Evolutionary conservation across 352 stramenopile genomes (phyloP), one percentile per base, ranked within the genome.

Genomic region (Globisporangium ultimum): DNA sequence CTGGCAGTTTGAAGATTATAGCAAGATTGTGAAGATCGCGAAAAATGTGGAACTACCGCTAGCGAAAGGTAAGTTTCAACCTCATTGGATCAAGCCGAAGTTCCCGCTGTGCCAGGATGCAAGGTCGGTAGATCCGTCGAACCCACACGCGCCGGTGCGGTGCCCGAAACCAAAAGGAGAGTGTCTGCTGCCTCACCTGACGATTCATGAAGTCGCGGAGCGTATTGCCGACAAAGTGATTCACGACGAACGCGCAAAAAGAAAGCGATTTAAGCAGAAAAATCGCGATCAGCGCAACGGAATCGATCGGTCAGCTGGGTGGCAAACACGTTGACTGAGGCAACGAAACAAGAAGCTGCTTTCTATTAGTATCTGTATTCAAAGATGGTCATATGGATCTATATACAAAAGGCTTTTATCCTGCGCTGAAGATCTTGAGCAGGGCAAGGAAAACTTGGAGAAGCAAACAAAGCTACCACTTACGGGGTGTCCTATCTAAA

Each of bases 131-230:
- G 53, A 50, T 1, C 21, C 66, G 6, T 20, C 36, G 11, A 67
- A 77, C 20, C 28, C 70, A 12, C 32, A 69, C 2, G 40, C 57
- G 10, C 56, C 52, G 0, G 43, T 79, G 13, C 60, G 63, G n/a
- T 90, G 80, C 58, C 47, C 60, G 1, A 76, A 84, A 17, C 55
- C 63, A 9, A 57, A 38, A 11, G 71, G 60, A 28, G 22, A 61
- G 18, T 91, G 80, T 43, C 12, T 49, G 3, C 34, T 82, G 7
- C 74, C 72, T 10, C 80, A 90, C 42, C 57, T 80, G 2, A 79
- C 74, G 8, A 53, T 87, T 0, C 68, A 87, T 20, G 70, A 83
- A 7, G 68, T 91, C 22, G 67, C 78, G 0, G 74, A 88, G 32
- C 75, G 72, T 9, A 55, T 91, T 6, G 78, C 78, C 1, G 71